A percentile compares a stretch with the other conserved stretches of the same genome.
Conservation (phyloP, 1,284 basidiomycete genomes). For the Trichosporon inkin region DNA sequence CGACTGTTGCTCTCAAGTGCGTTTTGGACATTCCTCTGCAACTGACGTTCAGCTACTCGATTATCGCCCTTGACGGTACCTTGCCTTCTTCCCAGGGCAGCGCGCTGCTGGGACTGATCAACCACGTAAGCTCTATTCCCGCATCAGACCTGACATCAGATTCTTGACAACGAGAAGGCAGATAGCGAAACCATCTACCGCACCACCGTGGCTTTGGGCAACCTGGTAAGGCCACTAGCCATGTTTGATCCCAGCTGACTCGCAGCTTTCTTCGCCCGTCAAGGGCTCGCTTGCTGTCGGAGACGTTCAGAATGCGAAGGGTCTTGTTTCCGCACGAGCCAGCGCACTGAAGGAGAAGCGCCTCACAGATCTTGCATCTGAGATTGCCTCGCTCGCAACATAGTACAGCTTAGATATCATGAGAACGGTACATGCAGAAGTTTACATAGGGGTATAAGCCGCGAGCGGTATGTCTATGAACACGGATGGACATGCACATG, state of each 20-base stretch:
- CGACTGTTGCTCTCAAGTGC: conserved; percentile 49
- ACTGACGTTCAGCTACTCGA: conserved; percentile 47
- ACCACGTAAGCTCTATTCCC: conserved; percentile 20
- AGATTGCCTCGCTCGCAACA: conserved; percentile 31
- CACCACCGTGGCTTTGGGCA: conserved; percentile 78
- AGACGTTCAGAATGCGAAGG: conserved; percentile 37
- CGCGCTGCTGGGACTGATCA: conserved; percentile 29
- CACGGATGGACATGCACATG: background rate
- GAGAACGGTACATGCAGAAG: conserved; percentile 21
- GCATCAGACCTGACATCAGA: conserved; percentile 49
- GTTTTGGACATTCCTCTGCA: conserved; percentile 12
- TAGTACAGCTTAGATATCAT: background rate
- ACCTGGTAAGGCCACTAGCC: conserved; percentile 60
- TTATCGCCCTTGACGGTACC: conserved; percentile 45
- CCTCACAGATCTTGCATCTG: conserved; percentile 43
- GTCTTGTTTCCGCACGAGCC: conserved; percentile 32
- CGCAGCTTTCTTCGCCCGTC: conserved; percentile 41
- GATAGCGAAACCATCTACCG: conserved; percentile 85
- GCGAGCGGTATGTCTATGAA: background rate
- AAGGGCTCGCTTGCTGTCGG: conserved; percentile 42
- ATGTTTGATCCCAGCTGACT: background rate
- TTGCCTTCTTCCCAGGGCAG: conserved; percentile 32
- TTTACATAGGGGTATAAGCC: conserved; percentile 13
- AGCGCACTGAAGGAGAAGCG: conserved; percentile 45
- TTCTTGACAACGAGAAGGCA: conserved; percentile 62